These are phyloP conservation scores for Boletus edulis DNA, from an alignment of 768 basidiomycete genomes.

Conservation along the genomic window DNA sequence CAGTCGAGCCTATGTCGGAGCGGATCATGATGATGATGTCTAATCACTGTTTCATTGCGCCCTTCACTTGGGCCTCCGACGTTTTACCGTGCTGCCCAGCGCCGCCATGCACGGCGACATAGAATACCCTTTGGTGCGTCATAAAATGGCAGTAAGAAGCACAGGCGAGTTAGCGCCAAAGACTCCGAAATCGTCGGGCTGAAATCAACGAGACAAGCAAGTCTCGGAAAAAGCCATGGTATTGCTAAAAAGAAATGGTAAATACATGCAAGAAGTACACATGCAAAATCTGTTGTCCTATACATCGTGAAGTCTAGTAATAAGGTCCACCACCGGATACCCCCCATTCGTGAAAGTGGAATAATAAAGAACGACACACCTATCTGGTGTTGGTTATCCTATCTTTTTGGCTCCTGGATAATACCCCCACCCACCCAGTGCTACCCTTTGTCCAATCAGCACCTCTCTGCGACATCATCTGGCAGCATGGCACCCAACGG, in stretches of 20 bases:
- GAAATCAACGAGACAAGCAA: not conserved
- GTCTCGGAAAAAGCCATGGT: conserved; percentile 13
- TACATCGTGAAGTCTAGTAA: conserved; percentile 1
- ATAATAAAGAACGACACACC: conserved; percentile 14
- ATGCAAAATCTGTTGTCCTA: not conserved
- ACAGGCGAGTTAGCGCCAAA: not conserved
- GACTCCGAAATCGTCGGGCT: too few relatives aligned
- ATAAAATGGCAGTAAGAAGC: not conserved
- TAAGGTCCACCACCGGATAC: not conserved
- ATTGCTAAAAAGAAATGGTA: conserved; percentile 16
- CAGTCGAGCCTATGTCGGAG: not conserved
- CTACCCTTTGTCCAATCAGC: conserved; percentile 3
- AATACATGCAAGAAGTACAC: conserved; percentile 25
- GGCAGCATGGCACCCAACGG: conserved; percentile 24
- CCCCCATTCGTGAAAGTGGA: conserved; percentile 4
- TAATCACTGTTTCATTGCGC: conserved; percentile 53
- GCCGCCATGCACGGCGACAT: conserved; percentile 73
- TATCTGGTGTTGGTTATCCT: not conserved
- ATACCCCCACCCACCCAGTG: not conserved
- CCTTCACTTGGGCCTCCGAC: conserved; percentile 52
- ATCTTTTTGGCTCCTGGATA: not conserved
- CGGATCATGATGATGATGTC: not conserved
- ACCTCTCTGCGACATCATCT: conserved; percentile 13
- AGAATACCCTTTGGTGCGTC: conserved; percentile 26
- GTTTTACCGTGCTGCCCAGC: conserved; percentile 60